phyloP scores from a whole-genome alignment of 352 stramenopile species.

The Lagenidium giganteum region DNA sequence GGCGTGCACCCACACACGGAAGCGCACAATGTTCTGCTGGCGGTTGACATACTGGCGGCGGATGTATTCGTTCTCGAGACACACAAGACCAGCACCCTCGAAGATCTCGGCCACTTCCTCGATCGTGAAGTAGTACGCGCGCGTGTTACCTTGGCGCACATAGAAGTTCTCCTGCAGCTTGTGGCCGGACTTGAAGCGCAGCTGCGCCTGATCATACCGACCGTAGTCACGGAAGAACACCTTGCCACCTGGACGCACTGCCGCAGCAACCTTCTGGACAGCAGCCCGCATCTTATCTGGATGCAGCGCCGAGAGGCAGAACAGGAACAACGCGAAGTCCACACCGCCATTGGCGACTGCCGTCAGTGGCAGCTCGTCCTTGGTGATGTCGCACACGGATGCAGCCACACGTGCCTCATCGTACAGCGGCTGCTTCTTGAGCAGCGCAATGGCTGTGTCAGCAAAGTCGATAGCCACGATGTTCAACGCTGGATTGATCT shows the following conservation, averaged over 20 bases:
- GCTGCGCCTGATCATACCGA: conserved; percentile 93
- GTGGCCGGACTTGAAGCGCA: conserved; percentile 85
- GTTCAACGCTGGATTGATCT: conserved; percentile 81
- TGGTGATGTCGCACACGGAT: conserved; percentile 84
- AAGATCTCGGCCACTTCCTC: conserved; percentile 75
- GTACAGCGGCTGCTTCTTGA: conserved; percentile 88
- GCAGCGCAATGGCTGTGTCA: conserved; percentile 84
- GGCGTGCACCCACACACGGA: conserved; percentile 84
- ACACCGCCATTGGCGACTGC: conserved; percentile 61
- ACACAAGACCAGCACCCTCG: conserved; percentile 43
- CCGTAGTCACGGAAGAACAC: conserved; percentile 95
- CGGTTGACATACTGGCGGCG: conserved; percentile 85
- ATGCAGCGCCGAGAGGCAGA: conserved; percentile 90
- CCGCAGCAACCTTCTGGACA: conserved; percentile 83
- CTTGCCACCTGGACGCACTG: conserved; percentile 71
- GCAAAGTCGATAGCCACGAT: conserved; percentile 94
- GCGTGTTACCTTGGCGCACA: conserved; percentile 92
- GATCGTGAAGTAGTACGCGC: conserved; percentile 94
- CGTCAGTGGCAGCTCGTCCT: conserved; percentile 50
- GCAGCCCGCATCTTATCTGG: conserved; percentile 84
- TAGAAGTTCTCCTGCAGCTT: conserved; percentile 95
- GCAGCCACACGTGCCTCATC: conserved; percentile 56
- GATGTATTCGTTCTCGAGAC: conserved; percentile 83
- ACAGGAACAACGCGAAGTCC: conserved; percentile 81
- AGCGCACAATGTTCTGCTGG: conserved; percentile 79